These are phyloP conservation scores for Lentithecium fluviatile DNA, from an alignment of 495 filamentous ascomycete species.

Conservation along the genomic window DNA sequence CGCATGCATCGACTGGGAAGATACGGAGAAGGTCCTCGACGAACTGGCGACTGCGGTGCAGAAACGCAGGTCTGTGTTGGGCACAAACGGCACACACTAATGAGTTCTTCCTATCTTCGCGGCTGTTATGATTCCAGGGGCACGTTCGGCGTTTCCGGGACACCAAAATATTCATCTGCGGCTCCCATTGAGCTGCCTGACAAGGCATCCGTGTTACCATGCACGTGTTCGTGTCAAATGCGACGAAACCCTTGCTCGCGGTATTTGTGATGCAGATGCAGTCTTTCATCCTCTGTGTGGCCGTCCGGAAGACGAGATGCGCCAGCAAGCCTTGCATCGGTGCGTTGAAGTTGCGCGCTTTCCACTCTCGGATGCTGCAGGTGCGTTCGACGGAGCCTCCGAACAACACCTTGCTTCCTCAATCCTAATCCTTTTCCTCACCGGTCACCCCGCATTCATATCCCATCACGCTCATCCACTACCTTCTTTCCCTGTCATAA, in stretches of 20 bases:
- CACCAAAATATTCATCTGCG: neutral
- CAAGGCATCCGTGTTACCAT: neutral
- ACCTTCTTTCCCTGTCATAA: too few species aligned
- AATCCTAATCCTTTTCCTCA: neutral
- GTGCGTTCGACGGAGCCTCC: neutral
- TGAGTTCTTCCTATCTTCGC: neutral
- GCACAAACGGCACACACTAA: slow-evolving; percentile 35
- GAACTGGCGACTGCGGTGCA: slow-evolving; percentile 78
- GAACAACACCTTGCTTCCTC: neutral
- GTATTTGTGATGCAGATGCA: too few species aligned
- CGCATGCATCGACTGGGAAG: slow-evolving; percentile 93
- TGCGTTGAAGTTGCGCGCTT: too few species aligned
- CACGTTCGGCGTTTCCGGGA: slow-evolving; percentile 26
- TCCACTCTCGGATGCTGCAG: too few species aligned
- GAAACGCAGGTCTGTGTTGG: slow-evolving; percentile 55
- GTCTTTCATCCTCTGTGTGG: too few species aligned
- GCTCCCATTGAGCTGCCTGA: neutral
- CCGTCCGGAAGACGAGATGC: too few species aligned
- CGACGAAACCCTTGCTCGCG: too few species aligned
- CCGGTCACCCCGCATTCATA: neutral
- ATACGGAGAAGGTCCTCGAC: slow-evolving; percentile 80
- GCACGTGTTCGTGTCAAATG: too few species aligned
- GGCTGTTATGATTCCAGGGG: neutral
- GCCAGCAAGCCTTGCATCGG: too few species aligned
- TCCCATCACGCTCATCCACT: neutral